phyloP scores from a whole-genome alignment of 148 eudicot genomes.

The Pharnaceum exiguum region DNA sequence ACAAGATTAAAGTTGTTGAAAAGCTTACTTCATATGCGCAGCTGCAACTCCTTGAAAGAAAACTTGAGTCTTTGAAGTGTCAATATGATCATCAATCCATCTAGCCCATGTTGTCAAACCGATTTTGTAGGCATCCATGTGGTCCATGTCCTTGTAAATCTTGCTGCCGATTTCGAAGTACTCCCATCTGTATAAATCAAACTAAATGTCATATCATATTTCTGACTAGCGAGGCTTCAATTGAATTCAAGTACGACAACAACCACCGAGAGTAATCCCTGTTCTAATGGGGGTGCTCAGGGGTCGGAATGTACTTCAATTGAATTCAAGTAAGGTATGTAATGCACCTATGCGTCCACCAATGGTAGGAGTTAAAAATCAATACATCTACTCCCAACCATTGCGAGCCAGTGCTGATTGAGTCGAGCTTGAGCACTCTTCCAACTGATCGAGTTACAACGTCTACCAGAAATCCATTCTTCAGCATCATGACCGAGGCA shows the following conservation, averaged over 20 bases:
- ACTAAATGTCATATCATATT: not conserved
- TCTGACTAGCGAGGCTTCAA: not conserved
- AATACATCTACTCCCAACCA: slow-evolving; percentile 56
- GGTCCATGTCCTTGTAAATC: slow-evolving; percentile 41
- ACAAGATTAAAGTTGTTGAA: not conserved
- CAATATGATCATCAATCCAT: slow-evolving; percentile 54
- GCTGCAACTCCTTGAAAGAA: slow-evolving; percentile 67
- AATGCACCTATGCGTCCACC: slow-evolving; percentile 47
- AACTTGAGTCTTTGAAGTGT: slow-evolving; percentile 38
- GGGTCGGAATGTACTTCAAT: not conserved
- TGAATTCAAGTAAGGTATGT: not conserved
- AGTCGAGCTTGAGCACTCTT: slow-evolving; percentile 46
- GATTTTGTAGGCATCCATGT: slow-evolving; percentile 49
- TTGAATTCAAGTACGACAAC: not conserved
- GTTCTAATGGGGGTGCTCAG: too few relatives aligned
- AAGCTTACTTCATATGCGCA: slow-evolving; percentile 38
- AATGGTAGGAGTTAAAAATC: slow-evolving; percentile 64
- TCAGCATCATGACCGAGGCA: slow-evolving; percentile 34
- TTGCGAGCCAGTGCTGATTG: slow-evolving; percentile 29
- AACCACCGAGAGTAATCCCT: too few relatives aligned
- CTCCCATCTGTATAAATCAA: slow-evolving; percentile 73
- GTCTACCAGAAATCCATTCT: slow-evolving; percentile 54
- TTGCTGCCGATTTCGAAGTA: slow-evolving; percentile 42
- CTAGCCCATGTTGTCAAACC: slow-evolving; percentile 64
- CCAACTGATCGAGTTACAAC: slow-evolving; percentile 28